These are phyloP conservation scores for Phlebopus sp. DNA, from an alignment of 1,284 basidiomycete genomes.

Conservation along the genomic window DNA sequence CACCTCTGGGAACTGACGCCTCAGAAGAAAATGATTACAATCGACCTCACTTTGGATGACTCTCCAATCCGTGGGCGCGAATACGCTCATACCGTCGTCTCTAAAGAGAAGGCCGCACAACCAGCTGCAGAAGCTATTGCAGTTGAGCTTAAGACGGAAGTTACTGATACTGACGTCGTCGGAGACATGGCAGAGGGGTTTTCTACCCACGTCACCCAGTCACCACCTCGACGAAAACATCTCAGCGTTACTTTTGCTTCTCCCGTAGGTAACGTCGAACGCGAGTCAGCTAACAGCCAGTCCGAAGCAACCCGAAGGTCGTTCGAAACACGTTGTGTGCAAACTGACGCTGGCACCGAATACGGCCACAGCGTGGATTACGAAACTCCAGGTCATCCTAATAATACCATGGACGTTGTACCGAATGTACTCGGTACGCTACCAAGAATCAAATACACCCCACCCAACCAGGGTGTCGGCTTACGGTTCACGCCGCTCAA, in stretches of 20 bases:
- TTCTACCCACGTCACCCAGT: not conserved
- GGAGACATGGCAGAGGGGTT: not conserved
- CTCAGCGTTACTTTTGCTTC: conserved; percentile 32
- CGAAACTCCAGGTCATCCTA: not conserved
- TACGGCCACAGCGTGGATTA: not conserved
- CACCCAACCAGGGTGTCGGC: not conserved
- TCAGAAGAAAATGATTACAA: conserved; percentile 10
- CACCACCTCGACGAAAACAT: conserved; percentile 11
- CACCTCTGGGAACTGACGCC: conserved; percentile 10
- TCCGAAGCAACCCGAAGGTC: conserved; percentile 7
- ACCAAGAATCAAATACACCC: not conserved
- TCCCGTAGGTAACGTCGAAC: conserved; percentile 19
- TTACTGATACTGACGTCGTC: not conserved
- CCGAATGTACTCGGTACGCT: conserved; percentile 14
- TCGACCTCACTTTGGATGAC: conserved; percentile 31
- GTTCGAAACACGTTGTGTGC: conserved; percentile 1
- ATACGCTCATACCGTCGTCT: not conserved
- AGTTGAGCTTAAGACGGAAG: not conserved
- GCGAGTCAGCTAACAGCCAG: not conserved
- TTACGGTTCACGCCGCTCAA: conserved; percentile 3
- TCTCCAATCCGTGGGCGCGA: conserved; percentile 11
- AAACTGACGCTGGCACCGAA: not conserved
- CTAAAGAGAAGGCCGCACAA: not conserved
- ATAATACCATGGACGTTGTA: conserved; percentile 8
- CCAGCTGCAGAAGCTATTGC: not conserved